phyloP scores from a whole-genome alignment of 2,329 filamentous ascomycete species.

The Massarina eburnea region DNA sequence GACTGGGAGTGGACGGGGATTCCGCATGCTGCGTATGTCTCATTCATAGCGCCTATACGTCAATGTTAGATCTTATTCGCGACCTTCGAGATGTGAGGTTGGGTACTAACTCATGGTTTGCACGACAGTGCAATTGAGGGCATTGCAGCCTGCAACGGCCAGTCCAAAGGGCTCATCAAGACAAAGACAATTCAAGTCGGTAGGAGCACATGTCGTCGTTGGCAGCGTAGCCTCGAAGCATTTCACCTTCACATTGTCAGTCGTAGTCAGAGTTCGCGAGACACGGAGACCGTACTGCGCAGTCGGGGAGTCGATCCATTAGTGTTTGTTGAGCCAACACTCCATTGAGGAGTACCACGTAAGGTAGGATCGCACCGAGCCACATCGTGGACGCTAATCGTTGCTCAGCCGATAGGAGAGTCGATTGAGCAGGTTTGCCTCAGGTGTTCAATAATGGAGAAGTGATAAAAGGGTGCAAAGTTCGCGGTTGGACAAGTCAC shows the following conservation, averaged over 20 bases:
- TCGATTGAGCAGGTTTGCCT: no score
- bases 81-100: not conserved
- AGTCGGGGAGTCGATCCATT: not conserved
- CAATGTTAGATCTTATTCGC: not conserved
- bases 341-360: conserved; percentile 2
- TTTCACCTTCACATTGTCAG: conserved; percentile 10
- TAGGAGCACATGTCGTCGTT: conserved; percentile 21
- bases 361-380: conserved; percentile 40
- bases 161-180: conserved; percentile 23
- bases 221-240: conserved; percentile 19
- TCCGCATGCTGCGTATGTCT: conserved; percentile 30
- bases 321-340: not conserved
- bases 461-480: no score
- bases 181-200: conserved; percentile 32
- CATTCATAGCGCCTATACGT: conserved; percentile 16
- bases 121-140: conserved; percentile 31
- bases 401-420: no score
- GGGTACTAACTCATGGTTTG: conserved; percentile 16
- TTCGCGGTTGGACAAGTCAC: no score
- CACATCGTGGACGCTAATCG: no score
- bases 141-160: conserved; percentile 24
- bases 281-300: conserved; percentile 2
- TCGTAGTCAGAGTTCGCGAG: not conserved
- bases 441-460: no score
- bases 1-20: conserved; percentile 23